Conservation (phyloP, 2,329 filamentous ascomycete species). For the Canariomyces notabilis region DNA sequence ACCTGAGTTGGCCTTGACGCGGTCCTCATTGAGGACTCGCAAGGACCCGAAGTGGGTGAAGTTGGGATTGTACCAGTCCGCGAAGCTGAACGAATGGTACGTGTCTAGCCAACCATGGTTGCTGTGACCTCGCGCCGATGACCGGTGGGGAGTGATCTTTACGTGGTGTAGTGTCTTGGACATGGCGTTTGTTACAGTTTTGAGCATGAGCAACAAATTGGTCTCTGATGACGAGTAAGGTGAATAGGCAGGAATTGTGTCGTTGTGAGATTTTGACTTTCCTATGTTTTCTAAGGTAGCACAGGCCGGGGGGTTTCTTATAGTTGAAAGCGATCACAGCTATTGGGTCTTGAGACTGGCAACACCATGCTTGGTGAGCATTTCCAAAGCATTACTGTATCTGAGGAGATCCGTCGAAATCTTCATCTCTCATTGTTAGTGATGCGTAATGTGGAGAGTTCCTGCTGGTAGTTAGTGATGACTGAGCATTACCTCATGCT, state of each 20-base stretch:
- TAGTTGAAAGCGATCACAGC: neutral
- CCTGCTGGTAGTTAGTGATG: conserved; percentile 10
- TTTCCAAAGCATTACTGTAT: conserved; percentile 1
- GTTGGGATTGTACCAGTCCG: conserved; percentile 61
- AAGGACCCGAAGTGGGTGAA: conserved; percentile 69
- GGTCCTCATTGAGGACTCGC: conserved; percentile 84
- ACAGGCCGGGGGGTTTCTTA: conserved; percentile 29
- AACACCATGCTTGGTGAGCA: conserved; percentile 10
- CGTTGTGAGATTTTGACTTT: too few species aligned
- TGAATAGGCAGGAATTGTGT: too few species aligned
- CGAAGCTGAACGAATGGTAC: conserved; percentile 83
- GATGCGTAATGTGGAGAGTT: conserved; percentile 7
- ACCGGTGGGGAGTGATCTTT: conserved; percentile 71
- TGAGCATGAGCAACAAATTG: conserved; percentile 33
- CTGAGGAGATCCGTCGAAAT: neutral
- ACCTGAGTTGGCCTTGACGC: conserved; percentile 66
- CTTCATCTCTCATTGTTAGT: neutral
- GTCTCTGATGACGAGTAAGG: too few species aligned
- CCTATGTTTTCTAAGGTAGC: too few species aligned
- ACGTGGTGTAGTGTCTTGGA: conserved; percentile 59
- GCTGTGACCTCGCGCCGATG: conserved; percentile 65
- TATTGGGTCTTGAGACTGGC: neutral
- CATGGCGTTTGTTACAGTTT: conserved; percentile 47
- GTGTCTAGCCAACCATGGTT: conserved; percentile 86
- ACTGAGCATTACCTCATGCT: conserved; percentile 21